Conservation (phyloP, 108 stramenopile genomes). For the Pseudonitzschia multiseries region DNA sequence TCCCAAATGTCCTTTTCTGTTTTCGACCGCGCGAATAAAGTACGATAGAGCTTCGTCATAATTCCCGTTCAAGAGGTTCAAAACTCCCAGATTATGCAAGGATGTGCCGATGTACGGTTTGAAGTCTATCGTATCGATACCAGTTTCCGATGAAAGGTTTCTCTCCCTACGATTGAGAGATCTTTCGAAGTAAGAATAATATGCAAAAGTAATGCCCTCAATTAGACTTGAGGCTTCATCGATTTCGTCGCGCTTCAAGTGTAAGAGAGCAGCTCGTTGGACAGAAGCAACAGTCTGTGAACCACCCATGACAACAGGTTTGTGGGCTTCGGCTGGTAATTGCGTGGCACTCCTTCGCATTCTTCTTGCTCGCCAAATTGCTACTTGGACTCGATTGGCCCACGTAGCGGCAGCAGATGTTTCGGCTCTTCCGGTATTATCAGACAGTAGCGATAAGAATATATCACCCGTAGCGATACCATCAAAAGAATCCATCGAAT, state of each 20-base stretch:
- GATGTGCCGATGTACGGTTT: conserved; percentile 38
- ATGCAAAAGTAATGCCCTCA: conserved; percentile 46
- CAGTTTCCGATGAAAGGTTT: neutral
- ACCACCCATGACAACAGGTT: neutral
- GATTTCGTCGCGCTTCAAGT: conserved; percentile 48
- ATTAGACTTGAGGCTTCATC: conserved; percentile 41
- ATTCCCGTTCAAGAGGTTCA: conserved; percentile 45
- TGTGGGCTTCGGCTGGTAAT: conserved; percentile 2
- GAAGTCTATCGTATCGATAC: conserved; percentile 21
- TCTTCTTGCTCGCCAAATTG: conserved; percentile 40
- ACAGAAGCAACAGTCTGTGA: conserved; percentile 20
- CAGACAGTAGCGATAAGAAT: conserved; percentile 45
- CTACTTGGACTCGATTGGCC: conserved; percentile 36
- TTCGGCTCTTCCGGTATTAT: conserved; percentile 25
- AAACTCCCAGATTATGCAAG: conserved; percentile 44
- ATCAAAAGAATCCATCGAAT: conserved; percentile 37
- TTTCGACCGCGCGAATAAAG: conserved; percentile 38
- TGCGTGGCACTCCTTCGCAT: conserved; percentile 30
- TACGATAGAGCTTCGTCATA: conserved; percentile 38
- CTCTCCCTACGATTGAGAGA: conserved; percentile 25
- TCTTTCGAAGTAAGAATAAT: conserved; percentile 39
- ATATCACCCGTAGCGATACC: conserved; percentile 58
- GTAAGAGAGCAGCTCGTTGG: conserved; percentile 34
- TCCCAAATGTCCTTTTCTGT: conserved; percentile 30
- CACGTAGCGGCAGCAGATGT: conserved; percentile 32